phyloP scores from a whole-genome alignment of 139 green algal genomes.

The Volvox africanus region DNA sequence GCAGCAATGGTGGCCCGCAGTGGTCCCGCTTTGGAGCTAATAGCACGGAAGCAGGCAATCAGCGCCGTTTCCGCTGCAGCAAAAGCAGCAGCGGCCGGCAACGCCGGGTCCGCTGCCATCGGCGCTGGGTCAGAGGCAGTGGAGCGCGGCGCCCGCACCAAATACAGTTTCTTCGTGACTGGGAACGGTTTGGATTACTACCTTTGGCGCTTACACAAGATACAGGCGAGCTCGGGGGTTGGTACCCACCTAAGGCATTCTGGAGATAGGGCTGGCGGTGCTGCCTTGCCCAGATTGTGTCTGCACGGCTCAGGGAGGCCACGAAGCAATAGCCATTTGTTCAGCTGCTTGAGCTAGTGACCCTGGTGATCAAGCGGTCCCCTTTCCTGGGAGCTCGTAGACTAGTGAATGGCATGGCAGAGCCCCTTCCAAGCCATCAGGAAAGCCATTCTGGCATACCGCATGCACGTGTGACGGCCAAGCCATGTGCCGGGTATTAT shows the following conservation, averaged over 20 bases:
- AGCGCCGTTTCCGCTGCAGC: not conserved
- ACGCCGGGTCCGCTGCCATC: not conserved
- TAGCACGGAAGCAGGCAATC: conserved; percentile 79
- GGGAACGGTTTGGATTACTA: conserved; percentile 87
- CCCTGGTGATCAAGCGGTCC: too few species aligned
- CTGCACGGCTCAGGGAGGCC: too few species aligned
- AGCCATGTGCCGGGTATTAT: too few species aligned
- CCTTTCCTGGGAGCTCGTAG: too few species aligned
- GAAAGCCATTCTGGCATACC: too few species aligned
- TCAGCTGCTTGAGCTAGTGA: too few species aligned
- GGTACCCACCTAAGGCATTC: not conserved
- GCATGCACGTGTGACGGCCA: too few species aligned
- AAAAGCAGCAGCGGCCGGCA: not conserved
- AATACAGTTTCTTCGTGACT: conserved; percentile 54
- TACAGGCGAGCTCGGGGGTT: conserved; percentile 36
- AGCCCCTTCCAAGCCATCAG: too few species aligned
- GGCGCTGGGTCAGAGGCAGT: not conserved
- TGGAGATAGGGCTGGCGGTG: not conserved
- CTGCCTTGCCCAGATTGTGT: too few species aligned
- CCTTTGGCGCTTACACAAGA: conserved; percentile 69
- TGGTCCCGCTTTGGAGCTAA: conserved; percentile 84
- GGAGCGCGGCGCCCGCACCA: conserved; percentile 9
- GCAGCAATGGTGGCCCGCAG: conserved; percentile 85
- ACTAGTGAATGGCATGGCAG: too few species aligned
- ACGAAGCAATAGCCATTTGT: too few species aligned